Evolutionary conservation across 257 asterid genomes (phyloP), one percentile per base, ranked within the genome.

Genomic region (Primulina tabacum): DNA sequence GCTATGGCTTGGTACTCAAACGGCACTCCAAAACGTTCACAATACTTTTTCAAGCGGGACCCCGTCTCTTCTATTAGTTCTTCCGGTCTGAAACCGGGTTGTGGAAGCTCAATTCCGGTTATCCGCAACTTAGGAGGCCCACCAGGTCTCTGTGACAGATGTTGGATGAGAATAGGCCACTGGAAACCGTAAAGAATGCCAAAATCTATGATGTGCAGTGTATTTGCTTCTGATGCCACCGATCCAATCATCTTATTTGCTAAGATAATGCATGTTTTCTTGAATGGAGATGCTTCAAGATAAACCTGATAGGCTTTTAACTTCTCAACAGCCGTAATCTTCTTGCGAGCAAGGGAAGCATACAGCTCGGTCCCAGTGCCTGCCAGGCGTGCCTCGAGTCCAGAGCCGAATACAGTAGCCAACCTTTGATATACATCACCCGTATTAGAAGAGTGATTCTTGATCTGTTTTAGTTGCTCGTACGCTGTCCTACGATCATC

Each of bases 151-250:
- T 67, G n/a, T 8, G 96, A 85, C 26, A 92, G 92, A 3, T 72
- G 74, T 38, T 86, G 96, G 73, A 92, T 92, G 69, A 92, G 86
- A 67, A 80, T 71, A 55, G 96, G 98, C 98, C 98, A 92, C 72
- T 92, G 96, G 76, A 92, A 89, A 74, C 98, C 98, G 55, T 89
- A 89, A 24, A 75, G 78, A 60, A 92, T 88, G 47, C 98, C 98
- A 40, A 89, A 92, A 79, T 92, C 98, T 52, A 92, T 77, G 40
- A 92, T 80, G 62, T 92, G 98, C 75, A 92, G 84, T 0, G 89
- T 75, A 20, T 70, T 77, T 17, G 90, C 87, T 66, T 77, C 81
- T 10, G 78, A 72, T 50, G 97, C 87, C 50, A 61, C 73, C 17
- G 57, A 24, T 37, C 17, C 65, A 32, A 92, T 85, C 89, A 85